Percentiles rank a stretch among this genome's conserved stretches.
phyloP scores from a whole-genome alignment of 2,329 filamentous ascomycete genomes.

The Zarea fungicola region DNA sequence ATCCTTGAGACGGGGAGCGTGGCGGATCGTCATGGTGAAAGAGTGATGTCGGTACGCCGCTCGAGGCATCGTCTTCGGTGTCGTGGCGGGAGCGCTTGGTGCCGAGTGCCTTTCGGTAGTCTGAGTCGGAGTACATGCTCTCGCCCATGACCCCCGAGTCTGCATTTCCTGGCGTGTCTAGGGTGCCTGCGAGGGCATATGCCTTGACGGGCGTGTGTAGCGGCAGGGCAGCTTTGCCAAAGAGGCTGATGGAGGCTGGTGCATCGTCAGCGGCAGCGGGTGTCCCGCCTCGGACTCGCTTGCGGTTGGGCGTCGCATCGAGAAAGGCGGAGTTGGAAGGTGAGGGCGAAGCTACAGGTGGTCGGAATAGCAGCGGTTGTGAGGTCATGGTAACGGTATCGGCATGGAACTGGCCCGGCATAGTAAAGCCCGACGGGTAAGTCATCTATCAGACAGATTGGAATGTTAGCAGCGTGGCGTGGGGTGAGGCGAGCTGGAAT shows the following conservation, averaged over 20 bases:
- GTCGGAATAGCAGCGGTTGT: conserved; percentile 43
- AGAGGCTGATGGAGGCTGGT: conserved; percentile 13
- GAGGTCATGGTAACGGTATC: conserved; percentile 15
- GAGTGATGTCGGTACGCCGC: conserved; percentile 26
- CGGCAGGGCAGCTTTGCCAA: conserved; percentile 16
- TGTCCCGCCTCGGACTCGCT: conserved; percentile 32
- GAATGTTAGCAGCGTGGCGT: conserved; percentile 7
- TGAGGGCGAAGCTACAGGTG: conserved; percentile 37
- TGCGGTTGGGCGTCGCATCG: conserved; percentile 38
- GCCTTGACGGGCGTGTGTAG: conserved; percentile 19
- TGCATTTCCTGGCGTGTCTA: conserved; percentile 41
- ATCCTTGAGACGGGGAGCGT: conserved; percentile 33
- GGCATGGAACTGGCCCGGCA: conserved; percentile 27
- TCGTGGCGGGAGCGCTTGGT: conserved; percentile 36
- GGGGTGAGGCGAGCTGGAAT: background rate
- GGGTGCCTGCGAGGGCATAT: conserved; percentile 51
- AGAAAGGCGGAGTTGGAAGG: conserved; percentile 34
- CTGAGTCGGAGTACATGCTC: conserved; percentile 52
- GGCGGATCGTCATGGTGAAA: conserved; percentile 28
- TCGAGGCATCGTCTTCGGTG: conserved; percentile 26
- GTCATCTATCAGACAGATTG: conserved; percentile 20
- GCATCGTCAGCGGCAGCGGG: conserved; percentile 13
- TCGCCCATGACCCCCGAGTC: conserved; percentile 40
- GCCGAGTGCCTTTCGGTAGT: conserved; percentile 49
- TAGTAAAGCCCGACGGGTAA: conserved; percentile 27